Conservation (phyloP, 176 grass and related monocot genomes). For the Canna indica region DNA sequence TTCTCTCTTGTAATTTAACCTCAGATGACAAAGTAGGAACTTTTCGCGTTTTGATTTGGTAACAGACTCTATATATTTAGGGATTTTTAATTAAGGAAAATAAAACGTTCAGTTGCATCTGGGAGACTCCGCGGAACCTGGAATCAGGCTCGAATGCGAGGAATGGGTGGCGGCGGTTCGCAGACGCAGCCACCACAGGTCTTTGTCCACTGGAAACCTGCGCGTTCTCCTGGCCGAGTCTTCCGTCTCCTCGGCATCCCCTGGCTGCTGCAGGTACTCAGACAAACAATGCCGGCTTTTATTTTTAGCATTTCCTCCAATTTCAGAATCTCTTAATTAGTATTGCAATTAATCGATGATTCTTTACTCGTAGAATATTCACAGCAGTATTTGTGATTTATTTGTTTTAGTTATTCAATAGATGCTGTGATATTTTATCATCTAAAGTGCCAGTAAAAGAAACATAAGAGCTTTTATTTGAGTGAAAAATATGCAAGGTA, state of each 20-base stretch:
- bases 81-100: no score
- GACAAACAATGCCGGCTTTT: background rate
- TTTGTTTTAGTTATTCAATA: no score
- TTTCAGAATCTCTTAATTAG: background rate
- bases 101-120: background rate
- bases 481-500: no score
- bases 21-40: no score
- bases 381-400: background rate
- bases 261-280: conserved; percentile 1
- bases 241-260: background rate
- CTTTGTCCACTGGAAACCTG: background rate
- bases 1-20: no score
- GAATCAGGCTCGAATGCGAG: conserved; percentile 31
- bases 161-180: conserved; percentile 52
- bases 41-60: no score
- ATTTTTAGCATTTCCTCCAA: background rate
- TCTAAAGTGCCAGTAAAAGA: background rate
- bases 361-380: background rate
- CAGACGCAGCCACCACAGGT: conserved; percentile 30
- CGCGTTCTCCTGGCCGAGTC: background rate
- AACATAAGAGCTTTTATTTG: background rate
- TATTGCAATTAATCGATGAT: background rate
- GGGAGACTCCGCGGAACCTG: background rate
- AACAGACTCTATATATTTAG: no score
- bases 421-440: background rate